Conservation (phyloP, 2,329 filamentous ascomycete species). For the Cytospora paraplurivora region DNA sequence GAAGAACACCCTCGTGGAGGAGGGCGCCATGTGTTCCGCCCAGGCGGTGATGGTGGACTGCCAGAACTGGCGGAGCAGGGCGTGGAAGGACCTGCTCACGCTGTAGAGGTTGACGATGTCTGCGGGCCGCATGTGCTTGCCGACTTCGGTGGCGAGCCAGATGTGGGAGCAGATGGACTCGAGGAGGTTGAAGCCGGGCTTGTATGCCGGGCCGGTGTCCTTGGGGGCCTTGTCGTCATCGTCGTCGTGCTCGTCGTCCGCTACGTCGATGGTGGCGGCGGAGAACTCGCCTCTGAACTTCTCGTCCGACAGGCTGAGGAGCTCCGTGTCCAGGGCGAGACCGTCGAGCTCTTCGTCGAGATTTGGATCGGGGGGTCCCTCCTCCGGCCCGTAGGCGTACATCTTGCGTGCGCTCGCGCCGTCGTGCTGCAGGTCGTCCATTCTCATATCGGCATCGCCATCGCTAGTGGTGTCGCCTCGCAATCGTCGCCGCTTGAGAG, state of each 20-base stretch:
- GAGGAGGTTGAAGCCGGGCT: slow-evolving; percentile 44
- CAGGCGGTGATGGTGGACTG: slow-evolving; percentile 60
- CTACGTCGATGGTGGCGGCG: not conserved
- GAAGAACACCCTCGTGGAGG: slow-evolving; percentile 59
- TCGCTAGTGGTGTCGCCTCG: too few species aligned
- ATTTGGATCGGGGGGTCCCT: not conserved
- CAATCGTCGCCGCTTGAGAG: slow-evolving; percentile 24
- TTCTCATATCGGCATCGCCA: not conserved
- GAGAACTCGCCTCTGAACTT: slow-evolving; percentile 20
- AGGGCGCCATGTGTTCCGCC: slow-evolving; percentile 55
- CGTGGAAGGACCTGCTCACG: slow-evolving; percentile 64
- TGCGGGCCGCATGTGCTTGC: slow-evolving; percentile 53
- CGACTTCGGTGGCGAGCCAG: slow-evolving; percentile 58
- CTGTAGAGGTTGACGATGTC: slow-evolving; percentile 67
- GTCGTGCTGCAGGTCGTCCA: slow-evolving; percentile 11
- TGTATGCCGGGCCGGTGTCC: not conserved
- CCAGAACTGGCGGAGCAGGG: slow-evolving; percentile 60
- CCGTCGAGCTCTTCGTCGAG: not conserved
- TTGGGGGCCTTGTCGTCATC: too few species aligned
- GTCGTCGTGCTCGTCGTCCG: not conserved
- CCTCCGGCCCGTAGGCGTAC: slow-evolving; percentile 19
- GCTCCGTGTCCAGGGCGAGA: slow-evolving; percentile 16
- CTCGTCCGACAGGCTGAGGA: slow-evolving; percentile 18
- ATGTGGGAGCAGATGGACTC: slow-evolving; percentile 46
- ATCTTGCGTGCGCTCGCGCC: slow-evolving; percentile 24